Evolutionary conservation across 257 asterid genomes (phyloP).

Genomic region (Scutellaria barbata): DNA sequence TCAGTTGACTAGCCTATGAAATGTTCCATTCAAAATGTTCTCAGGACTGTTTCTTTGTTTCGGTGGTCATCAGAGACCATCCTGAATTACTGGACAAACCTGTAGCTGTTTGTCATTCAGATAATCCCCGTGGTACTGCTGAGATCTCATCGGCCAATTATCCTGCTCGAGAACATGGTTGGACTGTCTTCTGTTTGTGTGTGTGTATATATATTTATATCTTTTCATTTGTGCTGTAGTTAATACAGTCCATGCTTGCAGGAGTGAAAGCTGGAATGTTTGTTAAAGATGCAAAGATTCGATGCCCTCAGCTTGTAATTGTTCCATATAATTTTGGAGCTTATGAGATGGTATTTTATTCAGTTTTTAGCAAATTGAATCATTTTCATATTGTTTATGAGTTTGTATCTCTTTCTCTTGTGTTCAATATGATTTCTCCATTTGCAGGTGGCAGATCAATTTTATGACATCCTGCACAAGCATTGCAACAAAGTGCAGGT

Average conservation of each 20-base stretch:
- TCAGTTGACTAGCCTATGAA: slow-evolving; percentile 15
- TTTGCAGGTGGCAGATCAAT: slow-evolving; percentile 91
- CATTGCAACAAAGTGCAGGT: slow-evolving; percentile 96
- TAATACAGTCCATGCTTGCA: slow-evolving; percentile 42
- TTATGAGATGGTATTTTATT: slow-evolving; percentile 78
- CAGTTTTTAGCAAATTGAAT: slow-evolving; percentile 20
- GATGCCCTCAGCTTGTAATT: slow-evolving; percentile 86
- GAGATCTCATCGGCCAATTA: slow-evolving; percentile 98
- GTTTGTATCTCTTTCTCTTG: slow-evolving; percentile 10
- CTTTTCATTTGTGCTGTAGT: slow-evolving; percentile 18
- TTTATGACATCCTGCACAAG: slow-evolving; percentile 84
- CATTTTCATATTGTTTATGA: slow-evolving; percentile 20
- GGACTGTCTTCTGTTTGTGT: slow-evolving; percentile 31
- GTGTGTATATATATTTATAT: background rate
- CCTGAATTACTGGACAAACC: slow-evolving; percentile 79
- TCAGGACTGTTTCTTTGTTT: slow-evolving; percentile 96
- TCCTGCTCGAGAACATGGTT: slow-evolving; percentile 91
- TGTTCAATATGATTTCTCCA: slow-evolving; percentile 25
- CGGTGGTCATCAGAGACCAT: slow-evolving; percentile 75
- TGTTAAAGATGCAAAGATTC: slow-evolving; percentile 88
- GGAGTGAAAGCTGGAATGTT: slow-evolving; percentile 98
- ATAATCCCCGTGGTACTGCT: slow-evolving; percentile 86
- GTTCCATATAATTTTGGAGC: slow-evolving; percentile 94
- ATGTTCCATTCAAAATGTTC: slow-evolving; percentile 25
- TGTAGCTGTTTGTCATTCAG: slow-evolving; percentile 97